phyloP scores from a whole-genome alignment of 768 basidiomycete species.

The Strobilomyces dryophilus region DNA sequence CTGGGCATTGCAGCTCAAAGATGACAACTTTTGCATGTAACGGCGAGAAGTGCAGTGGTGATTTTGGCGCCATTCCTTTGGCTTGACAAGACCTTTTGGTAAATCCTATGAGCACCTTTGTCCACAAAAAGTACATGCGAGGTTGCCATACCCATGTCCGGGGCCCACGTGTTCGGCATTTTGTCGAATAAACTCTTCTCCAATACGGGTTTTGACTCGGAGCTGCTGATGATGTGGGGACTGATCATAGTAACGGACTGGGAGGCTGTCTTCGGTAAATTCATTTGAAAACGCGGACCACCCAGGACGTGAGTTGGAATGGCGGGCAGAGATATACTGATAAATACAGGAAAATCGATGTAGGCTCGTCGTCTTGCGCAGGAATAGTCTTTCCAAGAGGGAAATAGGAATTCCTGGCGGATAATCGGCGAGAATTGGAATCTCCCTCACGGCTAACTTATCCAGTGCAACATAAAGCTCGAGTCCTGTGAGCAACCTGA shows the following conservation, averaged over 20 bases:
- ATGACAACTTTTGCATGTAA: not conserved
- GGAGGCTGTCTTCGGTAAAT: not conserved
- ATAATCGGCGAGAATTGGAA: not conserved
- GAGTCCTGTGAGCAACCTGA: conserved; percentile 35
- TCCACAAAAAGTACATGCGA: too few relatives aligned
- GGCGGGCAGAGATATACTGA: not conserved
- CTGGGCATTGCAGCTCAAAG: not conserved
- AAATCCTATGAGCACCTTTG: not conserved
- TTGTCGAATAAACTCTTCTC: not conserved
- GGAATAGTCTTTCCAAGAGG: not conserved
- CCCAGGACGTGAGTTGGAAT: not conserved
- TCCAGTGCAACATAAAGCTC: conserved; percentile 7
- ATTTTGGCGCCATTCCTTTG: not conserved
- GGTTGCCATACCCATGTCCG: not conserved
- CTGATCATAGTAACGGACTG: not conserved
- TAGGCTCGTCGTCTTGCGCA: not conserved
- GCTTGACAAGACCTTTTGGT: too few relatives aligned
- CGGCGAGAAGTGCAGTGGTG: not conserved
- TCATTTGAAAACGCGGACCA: not conserved
- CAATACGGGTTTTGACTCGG: not conserved
- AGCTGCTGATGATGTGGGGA: not conserved
- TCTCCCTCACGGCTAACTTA: not conserved
- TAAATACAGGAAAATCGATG: not conserved
- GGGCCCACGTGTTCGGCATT: not conserved
- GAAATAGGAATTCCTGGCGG: not conserved